Conservation (phyloP, 345 rosid species). For the Clausena lansium region DNA sequence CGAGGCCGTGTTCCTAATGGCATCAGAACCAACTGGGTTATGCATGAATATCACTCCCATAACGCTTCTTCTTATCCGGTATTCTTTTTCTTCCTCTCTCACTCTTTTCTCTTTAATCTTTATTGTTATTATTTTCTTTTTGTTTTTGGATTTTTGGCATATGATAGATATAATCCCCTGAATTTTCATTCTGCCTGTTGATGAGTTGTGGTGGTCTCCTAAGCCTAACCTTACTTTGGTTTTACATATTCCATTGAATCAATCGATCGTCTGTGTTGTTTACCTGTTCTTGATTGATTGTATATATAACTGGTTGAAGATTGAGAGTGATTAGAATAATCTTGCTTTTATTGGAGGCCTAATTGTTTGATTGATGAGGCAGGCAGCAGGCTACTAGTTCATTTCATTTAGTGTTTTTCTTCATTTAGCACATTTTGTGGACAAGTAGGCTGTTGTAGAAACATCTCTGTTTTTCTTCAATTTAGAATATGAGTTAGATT, state of each 20-base stretch:
- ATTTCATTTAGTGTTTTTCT: too few species aligned
- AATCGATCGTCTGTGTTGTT: too few species aligned
- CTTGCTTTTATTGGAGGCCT: not conserved
- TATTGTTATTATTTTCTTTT: not conserved
- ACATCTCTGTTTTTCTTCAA: not conserved
- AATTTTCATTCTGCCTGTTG: too few species aligned
- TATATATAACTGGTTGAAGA: not conserved
- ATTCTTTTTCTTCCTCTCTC: not conserved
- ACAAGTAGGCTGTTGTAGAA: too few species aligned
- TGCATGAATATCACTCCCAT: constrained; percentile 20
- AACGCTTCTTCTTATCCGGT: constrained; percentile 4
- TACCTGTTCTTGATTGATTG: not conserved
- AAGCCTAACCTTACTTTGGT: too few species aligned
- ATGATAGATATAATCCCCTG: not conserved
- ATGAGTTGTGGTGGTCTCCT: too few species aligned
- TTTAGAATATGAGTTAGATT: not conserved
- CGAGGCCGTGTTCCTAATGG: not conserved
- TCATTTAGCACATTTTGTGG: not conserved
- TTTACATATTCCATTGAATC: too few species aligned
- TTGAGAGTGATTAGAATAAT: not conserved
- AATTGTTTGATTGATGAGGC: not conserved
- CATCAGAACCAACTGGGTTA: constrained; percentile 19
- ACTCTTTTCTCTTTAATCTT: too few species aligned
- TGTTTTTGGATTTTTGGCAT: not conserved
- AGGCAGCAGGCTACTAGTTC: not conserved